These are phyloP conservation scores for Capsella rubella DNA, from an alignment of 441 rosid genomes.

Conservation along the genomic window DNA sequence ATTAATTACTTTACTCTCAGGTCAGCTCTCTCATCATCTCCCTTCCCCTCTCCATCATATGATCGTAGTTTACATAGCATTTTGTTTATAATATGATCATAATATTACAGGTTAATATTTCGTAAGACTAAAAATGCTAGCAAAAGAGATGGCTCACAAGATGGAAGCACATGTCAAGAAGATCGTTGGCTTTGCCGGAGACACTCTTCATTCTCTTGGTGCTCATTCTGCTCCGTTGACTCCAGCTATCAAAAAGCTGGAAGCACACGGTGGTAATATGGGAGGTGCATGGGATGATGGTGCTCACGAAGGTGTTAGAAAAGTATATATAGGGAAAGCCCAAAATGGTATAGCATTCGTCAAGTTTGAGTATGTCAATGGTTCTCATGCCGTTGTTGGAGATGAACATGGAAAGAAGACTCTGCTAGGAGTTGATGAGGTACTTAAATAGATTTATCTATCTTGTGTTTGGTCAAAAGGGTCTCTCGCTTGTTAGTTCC, in stretches of 20 bases:
- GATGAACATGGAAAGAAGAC: slow-evolving; percentile 29
- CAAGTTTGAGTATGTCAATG: slow-evolving; percentile 36
- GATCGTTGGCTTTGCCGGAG: too few relatives aligned
- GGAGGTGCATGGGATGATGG: slow-evolving; percentile 43
- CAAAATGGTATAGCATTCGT: slow-evolving; percentile 27
- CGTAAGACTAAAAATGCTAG: neutral
- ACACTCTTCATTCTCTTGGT: too few relatives aligned
- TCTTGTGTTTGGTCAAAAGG: neutral
- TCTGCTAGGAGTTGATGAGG: slow-evolving; percentile 28
- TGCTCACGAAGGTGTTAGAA: slow-evolving; percentile 3
- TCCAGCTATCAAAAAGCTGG: too few relatives aligned
- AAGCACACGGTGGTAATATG: slow-evolving; percentile 13
- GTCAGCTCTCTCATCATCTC: too few relatives aligned
- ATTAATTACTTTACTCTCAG: too few relatives aligned
- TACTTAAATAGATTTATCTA: slow-evolving; percentile 5
- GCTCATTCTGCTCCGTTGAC: too few relatives aligned
- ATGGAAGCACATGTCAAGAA: slow-evolving; percentile 11
- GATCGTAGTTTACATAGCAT: too few relatives aligned
- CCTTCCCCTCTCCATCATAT: too few relatives aligned
- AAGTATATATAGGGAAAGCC: slow-evolving; percentile 26
- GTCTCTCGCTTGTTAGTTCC: neutral
- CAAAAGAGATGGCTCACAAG: neutral
- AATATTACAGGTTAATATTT: neutral
- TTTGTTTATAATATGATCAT: too few relatives aligned
- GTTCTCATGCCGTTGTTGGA: slow-evolving; percentile 24